A percentile compares a stretch with the other conserved stretches of the same genome.
These are phyloP conservation scores for Coelastrella sp. DNA, from an alignment of 139 green algal genomes.

Conservation along the genomic window DNA sequence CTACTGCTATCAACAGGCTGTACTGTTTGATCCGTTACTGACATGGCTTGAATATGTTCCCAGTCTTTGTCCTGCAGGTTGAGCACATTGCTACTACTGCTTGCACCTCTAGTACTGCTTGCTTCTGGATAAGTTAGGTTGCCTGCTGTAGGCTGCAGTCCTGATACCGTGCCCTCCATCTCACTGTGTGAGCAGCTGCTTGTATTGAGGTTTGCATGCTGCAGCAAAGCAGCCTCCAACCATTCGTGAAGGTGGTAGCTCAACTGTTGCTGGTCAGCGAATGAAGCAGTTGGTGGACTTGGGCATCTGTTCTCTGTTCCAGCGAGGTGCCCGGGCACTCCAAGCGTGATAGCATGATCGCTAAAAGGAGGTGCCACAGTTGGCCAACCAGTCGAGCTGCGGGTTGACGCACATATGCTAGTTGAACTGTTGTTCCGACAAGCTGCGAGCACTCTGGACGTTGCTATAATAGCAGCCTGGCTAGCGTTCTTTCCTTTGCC, in stretches of 20 bases:
- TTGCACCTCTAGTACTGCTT: background rate
- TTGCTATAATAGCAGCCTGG: background rate
- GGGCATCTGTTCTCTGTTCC: background rate
- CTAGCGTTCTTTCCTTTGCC: background rate
- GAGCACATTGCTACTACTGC: background rate
- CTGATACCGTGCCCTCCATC: background rate
- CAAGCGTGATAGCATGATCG: background rate
- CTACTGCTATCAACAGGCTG: background rate
- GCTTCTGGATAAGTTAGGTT: no score
- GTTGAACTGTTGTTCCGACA: background rate
- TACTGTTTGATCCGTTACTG: background rate
- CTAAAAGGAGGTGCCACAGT: background rate
- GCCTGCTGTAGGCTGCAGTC: no score
- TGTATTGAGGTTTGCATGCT: conserved; percentile 7
- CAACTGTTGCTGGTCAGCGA: background rate
- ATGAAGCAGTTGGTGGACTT: background rate
- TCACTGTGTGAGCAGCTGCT: background rate
- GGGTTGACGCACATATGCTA: background rate
- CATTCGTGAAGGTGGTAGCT: background rate
- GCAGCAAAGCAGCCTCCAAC: background rate
- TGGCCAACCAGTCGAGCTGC: conserved; percentile 1
- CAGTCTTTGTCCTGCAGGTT: background rate
- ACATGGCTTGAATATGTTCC: background rate
- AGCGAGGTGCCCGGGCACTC: background rate
- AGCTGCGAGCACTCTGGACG: background rate